Evolutionary conservation across 768 basidiomycete genomes (phyloP).

Genomic region (Daedaleopsis nitida): DNA sequence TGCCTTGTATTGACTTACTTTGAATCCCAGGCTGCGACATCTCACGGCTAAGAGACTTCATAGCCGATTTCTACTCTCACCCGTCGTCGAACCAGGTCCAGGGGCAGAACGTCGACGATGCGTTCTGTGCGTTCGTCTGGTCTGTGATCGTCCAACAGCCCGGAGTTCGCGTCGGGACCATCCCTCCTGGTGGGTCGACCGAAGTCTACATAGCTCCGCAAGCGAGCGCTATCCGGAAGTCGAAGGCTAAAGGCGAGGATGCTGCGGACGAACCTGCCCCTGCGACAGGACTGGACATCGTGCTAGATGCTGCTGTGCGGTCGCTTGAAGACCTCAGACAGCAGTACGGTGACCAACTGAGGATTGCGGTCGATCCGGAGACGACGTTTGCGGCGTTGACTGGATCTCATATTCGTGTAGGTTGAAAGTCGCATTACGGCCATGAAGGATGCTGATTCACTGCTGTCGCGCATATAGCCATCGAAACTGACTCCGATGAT

Average conservation of each 20-base stretch:
- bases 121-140: constrained; percentile 83
- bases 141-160: constrained; percentile 74
- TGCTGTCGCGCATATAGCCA: constrained; percentile 45
- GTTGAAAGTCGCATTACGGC: constrained; percentile 23
- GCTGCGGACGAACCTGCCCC: constrained; percentile 43
- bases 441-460: not conserved
- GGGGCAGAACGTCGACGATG: constrained; percentile 68
- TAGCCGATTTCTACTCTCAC: constrained; percentile 63
- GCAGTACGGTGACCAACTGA: constrained; percentile 61
- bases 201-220: constrained; percentile 84
- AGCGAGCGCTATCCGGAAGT: constrained; percentile 65
- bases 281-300: constrained; percentile 44
- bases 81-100: constrained; percentile 34
- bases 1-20: not conserved
- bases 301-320: constrained; percentile 56
- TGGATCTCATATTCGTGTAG: constrained; percentile 80
- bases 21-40: constrained; percentile 64
- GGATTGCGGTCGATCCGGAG: constrained; percentile 76
- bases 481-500: constrained; percentile 84
- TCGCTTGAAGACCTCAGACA: constrained; percentile 57
- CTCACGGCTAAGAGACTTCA: constrained; percentile 70
- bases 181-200: constrained; percentile 59
- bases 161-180: constrained; percentile 71
- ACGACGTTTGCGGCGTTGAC: constrained; percentile 79
- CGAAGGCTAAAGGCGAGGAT: constrained; percentile 56